Percentiles rank a stretch among this genome's conserved stretches.
Conservation (phyloP, 768 basidiomycete genomes). For the Tricholoma matsutake region DNA sequence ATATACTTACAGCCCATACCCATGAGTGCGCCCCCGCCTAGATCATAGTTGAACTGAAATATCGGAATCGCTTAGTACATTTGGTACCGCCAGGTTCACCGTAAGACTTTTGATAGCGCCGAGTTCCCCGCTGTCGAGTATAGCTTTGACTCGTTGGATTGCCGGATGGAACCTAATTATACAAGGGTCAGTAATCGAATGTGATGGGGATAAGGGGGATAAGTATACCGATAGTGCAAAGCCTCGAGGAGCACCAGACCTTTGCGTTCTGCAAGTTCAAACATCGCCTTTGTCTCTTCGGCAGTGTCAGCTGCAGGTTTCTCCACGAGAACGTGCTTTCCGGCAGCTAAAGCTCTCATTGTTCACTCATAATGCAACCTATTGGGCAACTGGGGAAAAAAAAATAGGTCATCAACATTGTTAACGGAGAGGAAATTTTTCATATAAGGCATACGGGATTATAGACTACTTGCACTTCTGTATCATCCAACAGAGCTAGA, state of each 20-base stretch:
- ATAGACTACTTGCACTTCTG: conserved; percentile 40
- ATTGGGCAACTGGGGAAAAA: conserved; percentile 45
- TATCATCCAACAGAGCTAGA: conserved; percentile 38
- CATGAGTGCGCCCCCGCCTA: conserved; percentile 64
- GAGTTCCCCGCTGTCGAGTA: conserved; percentile 51
- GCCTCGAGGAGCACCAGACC: conserved; percentile 54
- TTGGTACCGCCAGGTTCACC: conserved; percentile 34
- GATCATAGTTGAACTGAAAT: conserved; percentile 48
- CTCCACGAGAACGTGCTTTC: conserved; percentile 65
- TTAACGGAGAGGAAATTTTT: conserved; percentile 20
- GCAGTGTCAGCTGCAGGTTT: conserved; percentile 51
- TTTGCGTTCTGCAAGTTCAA: conserved; percentile 25
- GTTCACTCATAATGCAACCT: conserved; percentile 45
- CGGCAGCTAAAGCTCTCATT: conserved; percentile 55
- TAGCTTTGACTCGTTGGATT: conserved; percentile 46
- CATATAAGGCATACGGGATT: conserved; percentile 34
- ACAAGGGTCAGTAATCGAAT: conserved; percentile 10
- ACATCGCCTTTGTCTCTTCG: conserved; percentile 49
- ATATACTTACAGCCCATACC: conserved; percentile 47
- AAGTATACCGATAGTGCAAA: conserved; percentile 46
- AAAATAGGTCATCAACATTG: conserved; percentile 4
- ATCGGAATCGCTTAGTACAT: conserved; percentile 25
- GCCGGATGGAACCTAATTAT: conserved; percentile 58
- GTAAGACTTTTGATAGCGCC: conserved; percentile 45
- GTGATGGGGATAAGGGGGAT: neutral